These are phyloP conservation scores for Posidonia oceanica DNA, from an alignment of 116 monocot genomes.

Conservation along the genomic window DNA sequence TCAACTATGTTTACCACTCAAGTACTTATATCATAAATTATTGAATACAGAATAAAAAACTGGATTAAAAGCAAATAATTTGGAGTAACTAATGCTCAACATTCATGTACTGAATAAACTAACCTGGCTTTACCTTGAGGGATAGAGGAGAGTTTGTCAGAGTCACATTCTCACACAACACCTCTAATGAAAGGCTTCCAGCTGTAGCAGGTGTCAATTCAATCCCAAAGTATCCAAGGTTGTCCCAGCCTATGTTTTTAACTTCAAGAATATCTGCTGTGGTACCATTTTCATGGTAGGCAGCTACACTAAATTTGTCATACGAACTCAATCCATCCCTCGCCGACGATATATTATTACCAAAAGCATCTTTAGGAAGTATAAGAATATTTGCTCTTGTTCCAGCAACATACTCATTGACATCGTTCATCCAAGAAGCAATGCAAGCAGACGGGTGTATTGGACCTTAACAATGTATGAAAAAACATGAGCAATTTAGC, in stretches of 20 bases:
- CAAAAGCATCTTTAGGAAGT: conserved; percentile 73
- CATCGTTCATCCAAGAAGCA: conserved; percentile 37
- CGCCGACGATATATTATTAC: conserved; percentile 45
- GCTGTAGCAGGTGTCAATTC: conserved; percentile 43
- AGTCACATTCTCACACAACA: conserved; percentile 36
- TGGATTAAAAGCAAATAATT: not conserved
- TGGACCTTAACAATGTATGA: conserved; percentile 27
- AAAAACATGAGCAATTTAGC: not conserved
- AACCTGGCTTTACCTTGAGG: conserved; percentile 69
- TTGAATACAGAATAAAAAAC: not conserved
- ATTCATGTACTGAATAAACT: conserved; percentile 1
- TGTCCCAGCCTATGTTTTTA: conserved; percentile 40
- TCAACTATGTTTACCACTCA: too few species aligned
- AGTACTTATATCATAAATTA: too few species aligned
- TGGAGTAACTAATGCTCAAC: not conserved
- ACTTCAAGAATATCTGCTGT: conserved; percentile 22
- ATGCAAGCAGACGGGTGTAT: conserved; percentile 54
- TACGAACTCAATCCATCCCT: conserved; percentile 16
- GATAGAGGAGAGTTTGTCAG: conserved; percentile 54
- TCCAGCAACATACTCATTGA: conserved; percentile 47
- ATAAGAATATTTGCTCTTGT: conserved; percentile 38
- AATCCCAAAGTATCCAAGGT: conserved; percentile 35
- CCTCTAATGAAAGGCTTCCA: conserved; percentile 47
- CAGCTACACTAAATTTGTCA: conserved; percentile 30
- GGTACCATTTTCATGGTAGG: conserved; percentile 43